Conservation (phyloP, 768 basidiomycete species). For the Sarcodon aspratus region DNA sequence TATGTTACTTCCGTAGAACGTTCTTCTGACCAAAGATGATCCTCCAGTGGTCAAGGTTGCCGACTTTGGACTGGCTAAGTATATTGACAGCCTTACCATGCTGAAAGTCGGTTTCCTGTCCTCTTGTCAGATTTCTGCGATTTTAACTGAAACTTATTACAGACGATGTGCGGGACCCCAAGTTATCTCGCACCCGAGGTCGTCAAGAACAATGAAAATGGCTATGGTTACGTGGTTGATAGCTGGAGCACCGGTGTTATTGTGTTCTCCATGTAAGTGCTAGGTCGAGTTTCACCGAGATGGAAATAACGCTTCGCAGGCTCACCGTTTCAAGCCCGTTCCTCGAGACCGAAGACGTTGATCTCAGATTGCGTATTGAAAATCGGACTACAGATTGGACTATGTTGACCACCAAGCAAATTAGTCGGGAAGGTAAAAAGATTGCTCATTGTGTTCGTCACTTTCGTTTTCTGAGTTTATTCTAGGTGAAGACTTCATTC, state of each 20-base stretch:
- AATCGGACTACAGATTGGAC: conserved; percentile 54
- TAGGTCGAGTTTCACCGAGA: background rate
- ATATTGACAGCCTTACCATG: conserved; percentile 72
- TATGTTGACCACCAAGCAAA: conserved; percentile 24
- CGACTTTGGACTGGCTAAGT: conserved; percentile 93
- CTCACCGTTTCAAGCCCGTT: conserved; percentile 73
- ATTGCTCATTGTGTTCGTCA: background rate
- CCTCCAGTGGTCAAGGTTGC: conserved; percentile 81
- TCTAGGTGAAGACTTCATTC: conserved; percentile 57
- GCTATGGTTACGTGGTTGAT: conserved; percentile 86
- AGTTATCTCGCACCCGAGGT: conserved; percentile 92
- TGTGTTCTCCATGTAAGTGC: conserved; percentile 76
- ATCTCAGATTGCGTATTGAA: conserved; percentile 50
- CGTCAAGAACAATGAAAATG: conserved; percentile 44
- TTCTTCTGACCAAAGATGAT: conserved; percentile 61
- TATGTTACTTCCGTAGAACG: conserved; percentile 40
- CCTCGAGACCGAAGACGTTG: conserved; percentile 50
- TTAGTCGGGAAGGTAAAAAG: conserved; percentile 38
- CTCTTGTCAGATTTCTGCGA: background rate
- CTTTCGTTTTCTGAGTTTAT: background rate
- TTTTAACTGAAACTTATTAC: conserved; percentile 6
- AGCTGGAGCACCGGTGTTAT: conserved; percentile 97
- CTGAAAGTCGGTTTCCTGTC: conserved; percentile 40
- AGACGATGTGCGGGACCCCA: conserved; percentile 97
- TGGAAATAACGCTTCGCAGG: conserved; percentile 27